Evolutionary conservation across 1,284 basidiomycete species (phyloP), one percentile per base, ranked within the genome.

Genomic region (Marasmius fiardii): DNA sequence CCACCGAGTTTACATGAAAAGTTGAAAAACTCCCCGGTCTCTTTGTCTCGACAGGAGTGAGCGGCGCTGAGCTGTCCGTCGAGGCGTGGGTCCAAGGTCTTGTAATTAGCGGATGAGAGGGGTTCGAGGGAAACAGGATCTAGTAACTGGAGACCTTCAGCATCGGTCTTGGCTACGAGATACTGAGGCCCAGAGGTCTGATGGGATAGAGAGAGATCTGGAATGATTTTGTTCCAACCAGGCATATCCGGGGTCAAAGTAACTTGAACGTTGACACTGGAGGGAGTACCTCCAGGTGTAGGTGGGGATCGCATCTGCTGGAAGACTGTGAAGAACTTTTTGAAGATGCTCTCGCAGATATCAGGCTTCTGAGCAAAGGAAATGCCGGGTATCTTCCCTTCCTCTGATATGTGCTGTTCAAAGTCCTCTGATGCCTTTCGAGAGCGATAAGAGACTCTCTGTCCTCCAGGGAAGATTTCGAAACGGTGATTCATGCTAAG

Each of bases 81-180:
- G 16, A 75, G 69, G 12, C 66, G 63, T 2, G 67, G 65, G 43
- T 72, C 65, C n/a, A 74, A 58, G 3, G 53, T 48, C 0, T 56
- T 39, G 60, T 74, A 73, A 0, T 59, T 59, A 14, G 51, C 59
- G 5, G 63, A 10, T 24, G 63, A 65, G 52, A 72, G 60, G 2
- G 73, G 71, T 23, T 72, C 68, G 26, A 74, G 67, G 0, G 72
- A 71, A 18, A 68, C 64, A 3, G 73, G 65, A 18, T 74, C 66
- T 10, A 74, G 64, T 39, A 73, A 51, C 49, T 67, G 68, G 11
- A 72, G 3, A 0, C 34, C 21, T 34, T 63, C 39, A 1, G 57
- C 4, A 48, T 74, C 72, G 14, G 69, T 68, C 60, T 69, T 73
- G 26, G 44, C 65, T 56, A 74, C 70, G 24, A 75, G 63, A 43